phyloP scores from a whole-genome alignment of 805 yeast genomes.

The Maudiozyma bulderi region DNA sequence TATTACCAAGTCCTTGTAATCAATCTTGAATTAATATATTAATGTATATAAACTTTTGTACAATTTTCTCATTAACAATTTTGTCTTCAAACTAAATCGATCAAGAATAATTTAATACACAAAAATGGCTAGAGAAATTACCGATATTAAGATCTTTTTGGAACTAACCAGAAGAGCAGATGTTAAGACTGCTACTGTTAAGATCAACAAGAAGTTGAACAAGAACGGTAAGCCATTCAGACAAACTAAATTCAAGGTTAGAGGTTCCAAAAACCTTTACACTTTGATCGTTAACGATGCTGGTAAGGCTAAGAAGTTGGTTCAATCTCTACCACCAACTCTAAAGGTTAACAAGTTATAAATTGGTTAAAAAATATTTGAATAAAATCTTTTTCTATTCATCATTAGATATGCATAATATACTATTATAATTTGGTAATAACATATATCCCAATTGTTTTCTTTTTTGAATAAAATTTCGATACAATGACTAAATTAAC shows the following conservation, averaged over 20 bases:
- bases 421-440: neutral
- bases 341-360: constrained; percentile 54
- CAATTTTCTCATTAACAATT: no score
- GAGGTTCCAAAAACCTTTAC: constrained; percentile 92
- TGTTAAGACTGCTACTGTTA: constrained; percentile 87
- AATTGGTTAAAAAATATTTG: constrained; percentile 4
- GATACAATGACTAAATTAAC: no score
- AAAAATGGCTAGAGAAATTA: constrained; percentile 55
- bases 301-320: constrained; percentile 94
- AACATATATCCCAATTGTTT: no score
- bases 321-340: constrained; percentile 95
- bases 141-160: constrained; percentile 94
- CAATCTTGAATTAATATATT: no score
- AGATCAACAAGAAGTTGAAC: constrained; percentile 79
- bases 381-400: neutral
- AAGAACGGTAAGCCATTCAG: constrained; percentile 75
- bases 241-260: constrained; percentile 98
- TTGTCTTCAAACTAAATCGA: no score
- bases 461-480: no score
- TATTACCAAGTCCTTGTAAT: no score
- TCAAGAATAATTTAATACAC: neutral
- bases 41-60: no score
- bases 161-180: constrained; percentile 95
- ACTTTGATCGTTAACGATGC: constrained; percentile 92
- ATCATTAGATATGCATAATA: constrained; percentile 1